Base-by-base conservation (phyloP, 495 filamentous ascomycete genomes). In the Lasiosphaeria ovina region DNA sequence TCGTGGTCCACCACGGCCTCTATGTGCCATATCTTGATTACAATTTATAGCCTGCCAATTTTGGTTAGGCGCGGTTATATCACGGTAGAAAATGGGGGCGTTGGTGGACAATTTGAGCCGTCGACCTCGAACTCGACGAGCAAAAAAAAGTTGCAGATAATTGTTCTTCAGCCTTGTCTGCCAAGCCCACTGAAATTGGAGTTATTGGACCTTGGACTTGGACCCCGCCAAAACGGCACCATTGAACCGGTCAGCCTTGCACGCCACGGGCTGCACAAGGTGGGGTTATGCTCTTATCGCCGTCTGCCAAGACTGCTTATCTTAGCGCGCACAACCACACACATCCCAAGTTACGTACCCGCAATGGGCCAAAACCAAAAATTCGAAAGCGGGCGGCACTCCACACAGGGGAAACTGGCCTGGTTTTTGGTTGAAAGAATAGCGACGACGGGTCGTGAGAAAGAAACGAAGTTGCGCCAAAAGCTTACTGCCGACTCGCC, bases 311-410 rank as follows among this genome's bases (percentile, higher is more conserved):
- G 47, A 14, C 49, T 54, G 33, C 57, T 71, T 73, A 72, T 71
- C 71, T 71, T 74, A 71, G 72, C 71, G 69, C 72, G 69, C 71
- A 72, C 71, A 74, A 72, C 66, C 63, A 60, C 59, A 24, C 24
- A 24, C 24, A 68, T 52, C 62, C 65, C 44, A 47, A 47, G 44
- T 47, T 24, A 24, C 12, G 44, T 47, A 47, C 69, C 69, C 67
- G 67, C 67, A 47, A 73, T 68, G 65, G 47, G 64, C 24, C 68
- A 69, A 72, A 70, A 69, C 67, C 66, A 69, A 75, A 73, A 75
- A 75, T 67, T 69, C 63, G 62, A 62, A 59, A 55, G 49, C 12
- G 6, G 51, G 50, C 35, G 55, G 51, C 47, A 48, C 50, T 60
- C 56, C 57, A 63, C 59, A 55, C 49, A 50, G 49, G 60, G 62